Percentiles rank a stretch among this genome's conserved stretches.
These are phyloP conservation scores for Komagataella ulmi DNA, from an alignment of 805 yeast genomes.

Conservation along the genomic window DNA sequence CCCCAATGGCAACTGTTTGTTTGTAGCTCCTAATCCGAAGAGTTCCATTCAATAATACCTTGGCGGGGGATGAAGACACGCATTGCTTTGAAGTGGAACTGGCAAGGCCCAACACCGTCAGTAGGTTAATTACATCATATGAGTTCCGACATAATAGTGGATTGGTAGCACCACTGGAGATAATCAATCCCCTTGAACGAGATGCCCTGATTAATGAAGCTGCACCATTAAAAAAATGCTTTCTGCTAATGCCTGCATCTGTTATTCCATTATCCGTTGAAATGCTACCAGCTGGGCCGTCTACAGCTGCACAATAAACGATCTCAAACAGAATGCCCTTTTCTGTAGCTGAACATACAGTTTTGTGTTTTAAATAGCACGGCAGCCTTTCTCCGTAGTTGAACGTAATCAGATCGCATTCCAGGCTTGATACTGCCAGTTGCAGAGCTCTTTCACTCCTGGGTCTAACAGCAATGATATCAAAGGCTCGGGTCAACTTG, in stretches of 20 bases:
- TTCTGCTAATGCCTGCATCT: conserved; percentile 20
- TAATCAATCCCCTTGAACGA: conserved; percentile 64
- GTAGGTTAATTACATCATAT: conserved; percentile 53
- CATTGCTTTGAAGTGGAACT: conserved; percentile 45
- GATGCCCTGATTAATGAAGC: conserved; percentile 70
- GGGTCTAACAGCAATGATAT: conserved; percentile 75
- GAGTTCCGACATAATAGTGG: conserved; percentile 51
- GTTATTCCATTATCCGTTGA: conserved; percentile 7
- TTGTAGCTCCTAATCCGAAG: conserved; percentile 64
- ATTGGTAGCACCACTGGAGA: conserved; percentile 60
- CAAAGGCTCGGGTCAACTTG: conserved; percentile 36
- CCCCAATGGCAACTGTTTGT: conserved; percentile 54
- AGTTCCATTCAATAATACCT: conserved; percentile 61
- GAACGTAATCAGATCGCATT: conserved; percentile 71
- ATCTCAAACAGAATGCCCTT: conserved; percentile 79
- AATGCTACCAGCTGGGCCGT: conserved; percentile 17
- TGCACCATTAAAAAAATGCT: conserved; percentile 57
- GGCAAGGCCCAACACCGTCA: conserved; percentile 60
- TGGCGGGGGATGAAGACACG: conserved; percentile 44
- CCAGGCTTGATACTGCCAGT: conserved; percentile 60
- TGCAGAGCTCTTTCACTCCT: conserved; percentile 66
- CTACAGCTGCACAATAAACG: conserved; percentile 44
- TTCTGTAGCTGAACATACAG: conserved; percentile 69
- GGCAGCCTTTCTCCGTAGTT: conserved; percentile 56
- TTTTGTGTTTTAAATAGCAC: conserved; percentile 69